phyloP scores from a whole-genome alignment of 2,329 filamentous ascomycete species.

The Phialophora expanda region DNA sequence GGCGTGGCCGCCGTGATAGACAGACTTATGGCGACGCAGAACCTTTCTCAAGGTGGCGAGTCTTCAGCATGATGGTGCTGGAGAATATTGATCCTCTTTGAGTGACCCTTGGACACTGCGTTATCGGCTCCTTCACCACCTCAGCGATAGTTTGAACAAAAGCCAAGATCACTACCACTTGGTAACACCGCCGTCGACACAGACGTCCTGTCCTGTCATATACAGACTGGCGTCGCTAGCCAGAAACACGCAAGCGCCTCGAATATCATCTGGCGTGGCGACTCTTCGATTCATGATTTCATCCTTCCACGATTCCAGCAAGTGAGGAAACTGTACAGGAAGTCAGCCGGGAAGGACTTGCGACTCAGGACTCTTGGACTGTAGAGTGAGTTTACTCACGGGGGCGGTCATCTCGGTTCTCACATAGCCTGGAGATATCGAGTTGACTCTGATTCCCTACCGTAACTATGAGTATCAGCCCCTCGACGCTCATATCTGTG shows the following conservation, averaged over 20 bases:
- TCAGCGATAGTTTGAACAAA: too few species aligned
- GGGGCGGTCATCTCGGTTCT: conserved; percentile 46
- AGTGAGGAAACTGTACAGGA: conserved; percentile 49
- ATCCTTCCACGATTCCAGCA: conserved; percentile 57
- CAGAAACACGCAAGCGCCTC: conserved; percentile 56
- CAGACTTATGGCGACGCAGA: conserved; percentile 31
- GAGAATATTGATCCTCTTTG: too few species aligned
- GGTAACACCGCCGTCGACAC: conserved; percentile 52
- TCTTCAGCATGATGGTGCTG: too few species aligned
- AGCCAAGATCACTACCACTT: conserved; percentile 37
- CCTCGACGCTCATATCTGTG: neutral
- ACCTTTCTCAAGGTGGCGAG: too few species aligned
- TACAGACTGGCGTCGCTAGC: conserved; percentile 56
- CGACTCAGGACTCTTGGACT: neutral
- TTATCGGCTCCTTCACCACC: too few species aligned
- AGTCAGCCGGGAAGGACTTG: neutral
- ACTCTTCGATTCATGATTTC: conserved; percentile 57
- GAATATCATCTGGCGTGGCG: conserved; percentile 58
- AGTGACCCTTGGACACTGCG: too few species aligned
- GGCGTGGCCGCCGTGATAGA: conserved; percentile 46
- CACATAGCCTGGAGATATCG: conserved; percentile 51
- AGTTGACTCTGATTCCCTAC: conserved; percentile 52
- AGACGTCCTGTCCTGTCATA: conserved; percentile 54
- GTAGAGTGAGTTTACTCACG: neutral
- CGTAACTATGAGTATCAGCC: too few species aligned